Evolutionary conservation across 2,329 filamentous ascomycete genomes (phyloP), one percentile per base, ranked within the genome.

Genomic region (Akanthomyces uredinophilus): DNA sequence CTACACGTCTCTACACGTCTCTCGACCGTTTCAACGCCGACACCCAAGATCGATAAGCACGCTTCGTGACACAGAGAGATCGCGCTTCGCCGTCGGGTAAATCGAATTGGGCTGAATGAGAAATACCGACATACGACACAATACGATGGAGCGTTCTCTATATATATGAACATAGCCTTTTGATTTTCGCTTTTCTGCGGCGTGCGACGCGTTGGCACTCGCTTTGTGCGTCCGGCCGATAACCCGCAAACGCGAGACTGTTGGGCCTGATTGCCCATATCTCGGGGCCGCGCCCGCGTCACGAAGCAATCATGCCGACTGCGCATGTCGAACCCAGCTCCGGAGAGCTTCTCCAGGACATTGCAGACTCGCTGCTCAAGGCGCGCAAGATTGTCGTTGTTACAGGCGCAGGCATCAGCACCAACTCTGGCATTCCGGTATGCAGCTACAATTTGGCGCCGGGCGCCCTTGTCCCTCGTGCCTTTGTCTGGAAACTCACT

Each of bases 391-490:
- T 90, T n/a, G 81, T 91, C 10, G 84, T 91, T 22, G 79, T 91
- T 37, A 91, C 88, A 0, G 88, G 88, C 55, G 88, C 88, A 54
- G 88, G 88, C 58, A 91, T 91, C 70, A 89, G 87, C 70, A 91
- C 88, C 56, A 91, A 90, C 71, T 90, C 87, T 65, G 88, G 88
- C 61, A 91, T 91, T 70, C 88, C 88, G 56, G 88, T 90, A 78
- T 64, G 71, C 58, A 20, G 57, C 41, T 22, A 5, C 35, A 37
- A 18, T 18, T 29, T 32, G 18, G 11, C 29, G 50, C 13, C n/a
- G 29, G 8, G 5, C 13, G 7, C 18, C n/a, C n/a, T n/a, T n/a
- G 7, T 37, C 11, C 29, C 1, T 27, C 16, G 22, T 13, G 8
- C 8, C n/a, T n/a, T 27, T 32, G 10, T 18, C 11, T 50, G 14